Percentiles rank a stretch among this genome's conserved stretches.
Conservation (phyloP, 2,329 filamentous ascomycete species). For the Trichophyton verrucosum region DNA sequence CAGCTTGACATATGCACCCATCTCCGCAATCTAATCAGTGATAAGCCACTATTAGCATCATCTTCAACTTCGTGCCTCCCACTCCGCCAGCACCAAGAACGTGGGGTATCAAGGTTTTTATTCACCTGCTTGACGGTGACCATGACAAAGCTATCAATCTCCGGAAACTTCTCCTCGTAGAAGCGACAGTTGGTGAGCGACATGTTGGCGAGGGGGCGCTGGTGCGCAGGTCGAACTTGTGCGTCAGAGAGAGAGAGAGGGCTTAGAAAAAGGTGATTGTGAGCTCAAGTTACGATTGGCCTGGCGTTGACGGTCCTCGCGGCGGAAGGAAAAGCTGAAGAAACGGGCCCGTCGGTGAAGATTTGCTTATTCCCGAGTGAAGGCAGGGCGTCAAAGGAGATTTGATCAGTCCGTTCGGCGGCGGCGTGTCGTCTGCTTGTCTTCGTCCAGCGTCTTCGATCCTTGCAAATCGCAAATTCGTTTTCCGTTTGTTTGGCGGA, state of each 20-base stretch:
- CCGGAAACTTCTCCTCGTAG: conserved; percentile 94
- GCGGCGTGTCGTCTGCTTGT: background rate
- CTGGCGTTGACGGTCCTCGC: background rate
- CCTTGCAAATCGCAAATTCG: conserved; percentile 1
- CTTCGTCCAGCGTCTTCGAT: background rate
- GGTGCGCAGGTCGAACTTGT: background rate
- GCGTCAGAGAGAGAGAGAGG: background rate
- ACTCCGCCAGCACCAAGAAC: background rate
- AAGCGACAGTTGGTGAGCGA: conserved; percentile 94
- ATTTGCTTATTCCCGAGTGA: background rate
- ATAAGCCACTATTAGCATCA: background rate
- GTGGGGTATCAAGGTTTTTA: background rate
- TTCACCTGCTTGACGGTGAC: conserved; percentile 94
- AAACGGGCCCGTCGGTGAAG: background rate
- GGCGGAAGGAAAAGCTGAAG: background rate
- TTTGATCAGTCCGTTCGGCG: background rate
- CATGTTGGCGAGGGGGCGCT: conserved; percentile 49
- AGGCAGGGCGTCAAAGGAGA: background rate
- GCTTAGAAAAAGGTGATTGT: background rate
- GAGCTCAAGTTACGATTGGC: background rate
- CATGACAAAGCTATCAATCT: conserved; percentile 99
- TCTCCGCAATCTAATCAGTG: conserved; percentile 75
- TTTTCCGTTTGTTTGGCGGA: background rate
- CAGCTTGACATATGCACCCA: conserved; percentile 99
- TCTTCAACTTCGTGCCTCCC: too few species aligned